phyloP scores from a whole-genome alignment of 257 asterid species.

The Solanum chaucha region DNA sequence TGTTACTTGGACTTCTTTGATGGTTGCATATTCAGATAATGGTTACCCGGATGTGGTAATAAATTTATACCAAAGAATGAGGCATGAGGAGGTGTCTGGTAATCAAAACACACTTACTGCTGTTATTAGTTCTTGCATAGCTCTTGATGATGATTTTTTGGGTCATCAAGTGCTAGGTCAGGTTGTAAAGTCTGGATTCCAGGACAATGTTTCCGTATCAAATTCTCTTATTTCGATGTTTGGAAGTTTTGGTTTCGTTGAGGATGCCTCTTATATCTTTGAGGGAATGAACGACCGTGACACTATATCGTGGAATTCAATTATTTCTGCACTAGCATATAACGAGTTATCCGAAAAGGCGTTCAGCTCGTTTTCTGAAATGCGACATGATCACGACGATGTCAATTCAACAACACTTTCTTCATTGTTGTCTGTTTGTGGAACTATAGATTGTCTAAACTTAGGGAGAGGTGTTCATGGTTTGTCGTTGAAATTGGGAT shows the following conservation, averaged over 20 bases:
- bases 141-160: slow-evolving; percentile 57
- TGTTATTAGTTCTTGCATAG: slow-evolving; percentile 55
- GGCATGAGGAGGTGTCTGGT: slow-evolving; percentile 35
- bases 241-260: slow-evolving; percentile 39
- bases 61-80: slow-evolving; percentile 46
- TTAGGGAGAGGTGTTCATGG: slow-evolving; percentile 82
- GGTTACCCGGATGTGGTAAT: slow-evolving; percentile 38
- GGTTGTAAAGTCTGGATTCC: slow-evolving; percentile 58
- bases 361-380: slow-evolving; percentile 38
- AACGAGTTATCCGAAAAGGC: slow-evolving; percentile 39
- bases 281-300: slow-evolving; percentile 45
- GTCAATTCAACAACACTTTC: slow-evolving; percentile 59
- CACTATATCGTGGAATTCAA: slow-evolving; percentile 80
- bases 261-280: slow-evolving; percentile 42
- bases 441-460: slow-evolving; percentile 35
- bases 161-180: slow-evolving; percentile 73
- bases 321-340: slow-evolving; percentile 56
- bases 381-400: slow-evolving; percentile 55
- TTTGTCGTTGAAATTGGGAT: slow-evolving; percentile 57
- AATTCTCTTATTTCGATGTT: slow-evolving; percentile 65
- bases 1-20: slow-evolving; percentile 88
- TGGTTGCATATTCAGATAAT: slow-evolving; percentile 53
- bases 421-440: slow-evolving; percentile 45
- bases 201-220: slow-evolving; percentile 50
- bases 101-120: slow-evolving; percentile 66